Base-by-base conservation (phyloP, 2,329 filamentous ascomycete species). In the Kalaharituber pfeilii region DNA sequence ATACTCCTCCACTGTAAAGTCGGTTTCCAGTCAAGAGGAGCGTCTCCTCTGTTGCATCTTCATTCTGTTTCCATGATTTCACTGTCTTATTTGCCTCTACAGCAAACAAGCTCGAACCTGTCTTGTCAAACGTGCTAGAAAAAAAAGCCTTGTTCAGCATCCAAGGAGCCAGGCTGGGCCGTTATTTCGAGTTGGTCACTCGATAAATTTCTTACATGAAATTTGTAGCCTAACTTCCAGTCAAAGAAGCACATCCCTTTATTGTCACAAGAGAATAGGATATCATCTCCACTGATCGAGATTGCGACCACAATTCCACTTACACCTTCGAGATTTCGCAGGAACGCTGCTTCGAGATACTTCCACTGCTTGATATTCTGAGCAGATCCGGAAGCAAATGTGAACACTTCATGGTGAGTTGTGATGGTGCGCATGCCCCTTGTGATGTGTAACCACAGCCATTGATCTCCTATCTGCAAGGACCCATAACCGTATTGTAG, bases 281-380 rank as follows among this genome's bases (percentile, higher is more conserved):
- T 86, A 64, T 95, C 91, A 67, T 95, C 86, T 64, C 93, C 85
- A 67, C 96, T 98, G 28, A 91, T 86, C 44, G 86, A 78, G 47
- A 98, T 71, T 0, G 87, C 87, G 70, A 98, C 98, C 72, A 98
- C 89, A 67, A 98, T 93, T 57, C 86, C 79, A 65, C 95, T 95
- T 66, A 96, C 89, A 3, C 89, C 89, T 44, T 94, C 86, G 65
- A 96, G 96, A 67, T 96, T 96, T 69, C 95, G 88, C 91, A 98
- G 96, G 67, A 98, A 96, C 15, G 86, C 86, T 33, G 88, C 93
- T 67, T 95, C 87, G 1, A 91, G 93, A 62, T 88, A 96, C 68
- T 96, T 95, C 89, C 91, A 98, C 71, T 98, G 91, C 73, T 98
- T 98, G 71, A 98, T 95, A 66, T 84, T 88, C 24, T 84, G 84